Conservation (phyloP, 129 eudicot genomes). For the Sambucus nigra region DNA sequence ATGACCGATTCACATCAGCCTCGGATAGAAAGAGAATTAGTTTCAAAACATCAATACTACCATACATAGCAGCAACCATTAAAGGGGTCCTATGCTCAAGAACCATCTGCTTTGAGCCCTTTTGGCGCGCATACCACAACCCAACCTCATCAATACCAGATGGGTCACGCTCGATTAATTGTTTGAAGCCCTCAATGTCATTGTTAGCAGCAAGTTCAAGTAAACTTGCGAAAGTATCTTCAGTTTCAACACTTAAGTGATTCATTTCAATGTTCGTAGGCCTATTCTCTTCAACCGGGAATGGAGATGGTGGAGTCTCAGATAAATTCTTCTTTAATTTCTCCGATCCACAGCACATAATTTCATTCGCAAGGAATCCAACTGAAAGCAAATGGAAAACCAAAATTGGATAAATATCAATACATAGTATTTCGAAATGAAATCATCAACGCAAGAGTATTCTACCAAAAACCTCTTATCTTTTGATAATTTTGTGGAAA, state of each 20-base stretch:
- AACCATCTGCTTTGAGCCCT: conserved; percentile 81
- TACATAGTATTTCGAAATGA: neutral
- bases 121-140: conserved; percentile 72
- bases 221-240: conserved; percentile 53
- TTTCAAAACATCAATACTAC: conserved; percentile 56
- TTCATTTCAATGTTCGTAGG: conserved; percentile 26
- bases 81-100: conserved; percentile 62
- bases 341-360: conserved; percentile 29
- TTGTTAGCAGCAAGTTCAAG: conserved; percentile 85
- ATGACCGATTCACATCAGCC: conserved; percentile 45
- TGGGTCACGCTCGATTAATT: conserved; percentile 27
- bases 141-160: conserved; percentile 60
- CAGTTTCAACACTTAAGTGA: conserved; percentile 49
- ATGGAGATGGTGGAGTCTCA: conserved; percentile 3
- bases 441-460: too few species aligned
- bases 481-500: too few species aligned
- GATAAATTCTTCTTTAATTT: conserved; percentile 1
- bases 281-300: neutral
- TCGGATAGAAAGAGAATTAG: conserved; percentile 40
- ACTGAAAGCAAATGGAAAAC: conserved; percentile 11
- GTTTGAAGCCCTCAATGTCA: conserved; percentile 47
- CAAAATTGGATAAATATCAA: neutral
- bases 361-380: conserved; percentile 24
- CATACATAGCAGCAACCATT: conserved; percentile 79
- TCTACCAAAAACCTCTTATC: too few species aligned